Conservation (phyloP, 1,139 yeast genomes). For the Geotrichum carabidarum region DNA sequence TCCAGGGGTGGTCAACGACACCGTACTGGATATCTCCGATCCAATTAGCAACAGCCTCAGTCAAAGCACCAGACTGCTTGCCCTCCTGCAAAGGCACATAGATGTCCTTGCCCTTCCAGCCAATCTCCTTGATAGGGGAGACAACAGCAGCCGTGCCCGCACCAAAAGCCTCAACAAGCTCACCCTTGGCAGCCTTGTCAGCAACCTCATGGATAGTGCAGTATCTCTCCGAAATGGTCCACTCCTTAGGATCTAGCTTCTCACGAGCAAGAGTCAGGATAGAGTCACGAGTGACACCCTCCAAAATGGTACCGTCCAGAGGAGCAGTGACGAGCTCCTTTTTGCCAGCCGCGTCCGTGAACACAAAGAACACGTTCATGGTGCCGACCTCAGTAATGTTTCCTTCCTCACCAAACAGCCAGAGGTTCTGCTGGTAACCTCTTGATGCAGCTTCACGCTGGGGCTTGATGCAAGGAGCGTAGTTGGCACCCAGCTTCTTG, state of each 20-base stretch:
- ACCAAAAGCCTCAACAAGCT: constrained; percentile 91
- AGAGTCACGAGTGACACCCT: constrained; percentile 95
- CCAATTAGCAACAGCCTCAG: constrained; percentile 75
- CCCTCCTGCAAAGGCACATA: constrained; percentile 74
- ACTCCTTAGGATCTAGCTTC: constrained; percentile 63
- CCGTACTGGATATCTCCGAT: constrained; percentile 88
- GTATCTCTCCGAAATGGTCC: constrained; percentile 78
- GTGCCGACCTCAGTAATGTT: constrained; percentile 94
- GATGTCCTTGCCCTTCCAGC: constrained; percentile 68
- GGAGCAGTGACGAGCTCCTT: constrained; percentile 95
- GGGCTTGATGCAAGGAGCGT: constrained; percentile 90
- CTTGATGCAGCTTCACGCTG: constrained; percentile 79
- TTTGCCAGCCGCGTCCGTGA: constrained; percentile 65
- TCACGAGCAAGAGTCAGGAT: constrained; percentile 69
- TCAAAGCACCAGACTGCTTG: constrained; percentile 70
- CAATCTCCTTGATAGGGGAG: constrained; percentile 83
- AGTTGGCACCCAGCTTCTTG: constrained; percentile 93
- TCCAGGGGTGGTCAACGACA: constrained; percentile 53
- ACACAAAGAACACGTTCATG: constrained; percentile 88
- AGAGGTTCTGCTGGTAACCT: constrained; percentile 91
- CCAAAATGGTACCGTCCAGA: constrained; percentile 91
- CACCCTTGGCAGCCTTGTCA: constrained; percentile 71
- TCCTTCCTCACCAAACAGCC: constrained; percentile 92
- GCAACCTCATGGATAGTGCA: constrained; percentile 75
- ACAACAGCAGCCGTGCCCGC: constrained; percentile 97